phyloP scores from a whole-genome alignment of 2,329 filamentous ascomycete species.

The Aspergillus sp. region DNA sequence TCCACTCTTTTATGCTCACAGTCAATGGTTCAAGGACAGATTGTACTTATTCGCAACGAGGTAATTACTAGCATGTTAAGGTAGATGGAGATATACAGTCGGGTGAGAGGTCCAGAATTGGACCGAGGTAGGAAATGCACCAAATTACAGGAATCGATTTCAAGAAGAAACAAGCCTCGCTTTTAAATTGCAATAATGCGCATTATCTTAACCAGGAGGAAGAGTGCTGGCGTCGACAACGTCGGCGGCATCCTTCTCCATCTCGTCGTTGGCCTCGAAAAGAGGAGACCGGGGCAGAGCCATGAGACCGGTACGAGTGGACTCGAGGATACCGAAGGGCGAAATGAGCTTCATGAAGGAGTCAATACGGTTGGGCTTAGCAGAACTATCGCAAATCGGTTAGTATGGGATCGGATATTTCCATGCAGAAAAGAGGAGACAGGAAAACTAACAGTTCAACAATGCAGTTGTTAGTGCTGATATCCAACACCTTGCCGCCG shows the following conservation, averaged over 20 bases:
- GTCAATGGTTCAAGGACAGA: background rate
- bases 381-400: slow-evolving; percentile 59
- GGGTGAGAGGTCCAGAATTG: background rate
- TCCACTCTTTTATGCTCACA: background rate
- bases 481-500: slow-evolving; percentile 94
- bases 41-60: background rate
- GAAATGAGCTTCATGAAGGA: slow-evolving; percentile 95
- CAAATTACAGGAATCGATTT: slow-evolving; percentile 2
- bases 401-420: background rate
- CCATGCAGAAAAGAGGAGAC: background rate
- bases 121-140: background rate
- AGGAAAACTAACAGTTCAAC: slow-evolving; percentile 77
- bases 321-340: slow-evolving; percentile 95
- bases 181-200: slow-evolving; percentile 20
- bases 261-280: slow-evolving; percentile 68
- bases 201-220: slow-evolving; percentile 71
- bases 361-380: slow-evolving; percentile 90
- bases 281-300: slow-evolving; percentile 91
- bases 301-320: slow-evolving; percentile 93
- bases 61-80: background rate
- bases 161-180: slow-evolving; percentile 15
- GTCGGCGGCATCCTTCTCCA: slow-evolving; percentile 86
- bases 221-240: slow-evolving; percentile 92
- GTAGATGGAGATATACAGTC: background rate
- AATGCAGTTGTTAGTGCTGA: slow-evolving; percentile 97